These are phyloP conservation scores for Aphanomyces euteiches DNA, from an alignment of 352 stramenopile species.

Conservation along the genomic window DNA sequence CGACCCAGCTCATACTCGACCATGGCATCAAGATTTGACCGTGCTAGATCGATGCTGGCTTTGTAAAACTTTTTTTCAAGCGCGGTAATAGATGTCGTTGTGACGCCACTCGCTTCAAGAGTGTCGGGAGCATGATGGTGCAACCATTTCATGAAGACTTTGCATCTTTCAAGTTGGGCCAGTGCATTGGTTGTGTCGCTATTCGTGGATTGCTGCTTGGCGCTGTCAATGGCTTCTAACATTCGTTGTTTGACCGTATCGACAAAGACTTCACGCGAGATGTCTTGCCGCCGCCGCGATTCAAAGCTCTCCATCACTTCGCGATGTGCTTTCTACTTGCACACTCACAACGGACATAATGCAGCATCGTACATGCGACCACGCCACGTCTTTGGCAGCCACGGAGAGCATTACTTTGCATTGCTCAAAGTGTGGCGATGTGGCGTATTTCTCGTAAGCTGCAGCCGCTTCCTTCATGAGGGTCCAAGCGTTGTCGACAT, in stretches of 20 bases:
- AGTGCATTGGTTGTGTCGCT: background rate
- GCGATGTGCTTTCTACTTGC: slow-evolving; percentile 11
- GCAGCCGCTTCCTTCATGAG: slow-evolving; percentile 8
- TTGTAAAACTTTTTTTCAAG: slow-evolving; percentile 14
- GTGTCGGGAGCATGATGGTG: background rate
- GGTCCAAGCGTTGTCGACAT: background rate
- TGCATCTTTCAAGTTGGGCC: slow-evolving; percentile 2
- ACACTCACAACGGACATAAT: background rate
- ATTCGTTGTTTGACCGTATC: too few relatives aligned
- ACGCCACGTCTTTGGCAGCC: background rate
- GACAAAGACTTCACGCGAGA: too few relatives aligned
- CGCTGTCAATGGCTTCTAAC: background rate
- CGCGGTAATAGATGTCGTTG: background rate
- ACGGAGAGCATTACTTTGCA: slow-evolving; percentile 27
- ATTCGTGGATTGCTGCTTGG: background rate
- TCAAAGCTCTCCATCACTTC: slow-evolving; percentile 11
- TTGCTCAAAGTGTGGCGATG: slow-evolving; percentile 25
- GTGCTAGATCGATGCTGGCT: background rate
- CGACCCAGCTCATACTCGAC: slow-evolving; percentile 16
- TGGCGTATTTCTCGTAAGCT: slow-evolving; percentile 4
- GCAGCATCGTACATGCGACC: slow-evolving; percentile 18
- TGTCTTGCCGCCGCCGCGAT: background rate
- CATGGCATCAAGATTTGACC: background rate
- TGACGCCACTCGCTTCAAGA: background rate
- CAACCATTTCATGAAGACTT: slow-evolving; percentile 9